Evolutionary conservation across 768 basidiomycete species (phyloP), one percentile per base, ranked within the genome.

Genomic region (Collybia mongolica): DNA sequence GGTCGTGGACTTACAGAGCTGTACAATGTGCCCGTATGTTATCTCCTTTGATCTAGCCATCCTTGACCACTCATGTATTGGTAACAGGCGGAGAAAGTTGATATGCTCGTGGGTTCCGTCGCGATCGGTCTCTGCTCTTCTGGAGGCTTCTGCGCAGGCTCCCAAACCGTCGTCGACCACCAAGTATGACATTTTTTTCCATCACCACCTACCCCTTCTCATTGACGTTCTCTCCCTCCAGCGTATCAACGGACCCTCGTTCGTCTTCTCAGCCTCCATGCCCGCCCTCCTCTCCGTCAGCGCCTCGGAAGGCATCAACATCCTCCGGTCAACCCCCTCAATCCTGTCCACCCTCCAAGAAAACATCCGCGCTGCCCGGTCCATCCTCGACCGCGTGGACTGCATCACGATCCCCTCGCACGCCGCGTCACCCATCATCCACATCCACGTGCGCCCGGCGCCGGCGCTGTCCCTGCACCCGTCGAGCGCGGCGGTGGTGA

Each of bases 121-220:
- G 88, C 94, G 0, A 93, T 79, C 32, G 88, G 89, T 12, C 80
- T 98, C 17, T 83, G 82, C 52, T 82, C 95, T 0, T 77, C 80
- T 1, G 97, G 96, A 42, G 97, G 97, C 1, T 99, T 98, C 80
- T 98, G 96, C 61, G 93, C 93, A 2, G 97, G 97, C 20, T 88
- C 90, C 1, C 68, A 70, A 15, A 78, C 82, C 36, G 90, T 97
- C 24, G 82, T 93, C 19, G 82, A 91, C 54, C 96, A 99, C 63
- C 96, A 94, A 77, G 90, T 88, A 57, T 18, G 58, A n/a, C 18
- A 46, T 24, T 28, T 8, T 20, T 1, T 19, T 6, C 2, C 12
- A 2, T 19, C 15, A 17, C 35, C n/a, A n/a, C 17, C 15, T 7
- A 12, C 7, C 15, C 18, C 3, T 39, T 35, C 37, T 44, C 1